Percentiles rank a stretch among this genome's conserved stretches.
phyloP scores from a whole-genome alignment of 176 grass and related monocot genomes.

The Carex kokanica region DNA sequence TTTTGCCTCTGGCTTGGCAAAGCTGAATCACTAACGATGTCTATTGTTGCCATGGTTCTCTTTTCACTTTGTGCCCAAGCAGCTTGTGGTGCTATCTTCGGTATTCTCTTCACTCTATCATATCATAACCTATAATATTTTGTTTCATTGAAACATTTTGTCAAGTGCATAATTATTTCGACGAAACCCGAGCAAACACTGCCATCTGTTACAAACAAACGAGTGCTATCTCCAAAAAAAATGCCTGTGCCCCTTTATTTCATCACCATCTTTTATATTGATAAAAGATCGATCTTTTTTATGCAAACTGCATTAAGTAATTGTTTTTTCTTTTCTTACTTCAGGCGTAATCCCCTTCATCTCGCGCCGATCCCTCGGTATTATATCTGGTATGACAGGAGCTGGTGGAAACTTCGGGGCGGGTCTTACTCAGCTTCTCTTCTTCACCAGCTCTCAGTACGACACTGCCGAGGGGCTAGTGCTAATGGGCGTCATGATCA shows the following conservation, averaged over 20 bases:
- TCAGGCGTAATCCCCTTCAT: constrained; percentile 64
- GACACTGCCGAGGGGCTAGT: constrained; percentile 43
- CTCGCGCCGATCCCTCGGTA: constrained; percentile 60
- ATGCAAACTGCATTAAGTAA: neutral
- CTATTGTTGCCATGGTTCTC: constrained; percentile 61
- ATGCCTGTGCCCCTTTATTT: neutral
- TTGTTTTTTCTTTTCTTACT: neutral
- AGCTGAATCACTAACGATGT: constrained; percentile 39
- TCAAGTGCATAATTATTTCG: neutral
- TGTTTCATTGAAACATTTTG: neutral
- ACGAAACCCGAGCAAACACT: neutral
- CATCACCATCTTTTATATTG: neutral
- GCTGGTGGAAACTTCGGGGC: constrained; percentile 68
- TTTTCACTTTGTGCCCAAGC: constrained; percentile 86
- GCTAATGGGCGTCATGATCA: constrained; percentile 90
- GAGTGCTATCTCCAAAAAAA: neutral
- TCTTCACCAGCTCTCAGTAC: constrained; percentile 66
- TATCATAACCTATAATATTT: neutral
- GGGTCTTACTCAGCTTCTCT: constrained; percentile 79
- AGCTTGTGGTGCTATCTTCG: constrained; percentile 71
- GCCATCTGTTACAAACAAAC: neutral
- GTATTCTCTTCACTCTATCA: constrained; percentile 7
- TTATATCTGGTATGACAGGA: constrained; percentile 65
- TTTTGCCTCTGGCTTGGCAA: constrained; percentile 65
- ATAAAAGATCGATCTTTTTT: no score